Percentiles rank a stretch among this genome's conserved stretches.
These are phyloP conservation scores for Pseudogymnoascus sp. DNA, from an alignment of 2,329 filamentous ascomycete species.

Conservation along the genomic window DNA sequence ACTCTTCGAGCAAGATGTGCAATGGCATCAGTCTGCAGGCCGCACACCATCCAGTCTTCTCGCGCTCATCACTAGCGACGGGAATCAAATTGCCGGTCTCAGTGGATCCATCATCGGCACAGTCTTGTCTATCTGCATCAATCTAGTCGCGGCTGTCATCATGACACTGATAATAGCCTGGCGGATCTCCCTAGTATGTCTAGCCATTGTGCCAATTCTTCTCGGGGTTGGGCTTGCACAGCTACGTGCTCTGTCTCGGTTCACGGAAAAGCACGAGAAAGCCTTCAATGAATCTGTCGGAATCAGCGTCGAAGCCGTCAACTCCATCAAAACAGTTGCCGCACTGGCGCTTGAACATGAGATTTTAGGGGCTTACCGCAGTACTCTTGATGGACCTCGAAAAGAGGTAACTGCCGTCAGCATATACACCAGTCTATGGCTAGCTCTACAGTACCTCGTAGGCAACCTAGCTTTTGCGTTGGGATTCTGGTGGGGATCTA, in stretches of 20 bases:
- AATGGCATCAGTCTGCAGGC: slow-evolving; percentile 64
- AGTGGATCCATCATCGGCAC: slow-evolving; percentile 65
- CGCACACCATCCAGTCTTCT: slow-evolving; percentile 56
- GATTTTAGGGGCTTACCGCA: slow-evolving; percentile 41
- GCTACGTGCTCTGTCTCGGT: slow-evolving; percentile 53
- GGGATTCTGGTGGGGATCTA: slow-evolving; percentile 52
- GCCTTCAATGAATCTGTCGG: slow-evolving; percentile 57
- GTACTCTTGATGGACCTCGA: slow-evolving; percentile 38
- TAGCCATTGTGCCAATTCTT: slow-evolving; percentile 61
- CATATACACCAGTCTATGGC: slow-evolving; percentile 39
- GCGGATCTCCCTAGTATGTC: slow-evolving; percentile 66
- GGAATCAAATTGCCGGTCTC: slow-evolving; percentile 58
- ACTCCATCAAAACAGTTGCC: slow-evolving; percentile 52
- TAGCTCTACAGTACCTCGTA: slow-evolving; percentile 45
- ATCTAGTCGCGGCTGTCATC: slow-evolving; percentile 60
- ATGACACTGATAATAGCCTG: slow-evolving; percentile 65
- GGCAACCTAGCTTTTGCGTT: slow-evolving; percentile 49
- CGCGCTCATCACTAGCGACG: slow-evolving; percentile 63
- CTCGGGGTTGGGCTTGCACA: slow-evolving; percentile 64
- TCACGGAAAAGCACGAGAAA: slow-evolving; percentile 56
- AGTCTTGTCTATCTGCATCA: slow-evolving; percentile 59
- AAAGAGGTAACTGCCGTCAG: slow-evolving; percentile 38
- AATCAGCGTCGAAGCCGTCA: slow-evolving; percentile 53
- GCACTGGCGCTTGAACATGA: slow-evolving; percentile 50
- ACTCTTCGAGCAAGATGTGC: slow-evolving; percentile 56